These are phyloP conservation scores for Cercospora janseana DNA, from an alignment of 2,329 filamentous ascomycete genomes.

Conservation along the genomic window DNA sequence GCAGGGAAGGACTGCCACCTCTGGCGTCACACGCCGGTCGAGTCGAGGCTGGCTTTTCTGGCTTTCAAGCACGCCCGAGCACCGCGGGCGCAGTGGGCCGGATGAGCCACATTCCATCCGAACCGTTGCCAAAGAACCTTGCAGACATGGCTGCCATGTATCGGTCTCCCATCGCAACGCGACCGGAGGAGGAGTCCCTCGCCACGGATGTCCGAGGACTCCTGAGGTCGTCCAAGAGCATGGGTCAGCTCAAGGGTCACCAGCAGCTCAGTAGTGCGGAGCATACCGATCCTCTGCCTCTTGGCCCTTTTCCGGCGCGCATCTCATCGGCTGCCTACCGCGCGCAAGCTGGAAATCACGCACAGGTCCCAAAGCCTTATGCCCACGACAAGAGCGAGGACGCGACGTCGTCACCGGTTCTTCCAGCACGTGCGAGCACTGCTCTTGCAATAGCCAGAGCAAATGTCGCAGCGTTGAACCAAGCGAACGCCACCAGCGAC, in stretches of 20 bases:
- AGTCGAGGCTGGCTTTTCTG: neutral
- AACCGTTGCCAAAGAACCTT: neutral
- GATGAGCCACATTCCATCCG: neutral
- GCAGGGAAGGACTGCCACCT: neutral
- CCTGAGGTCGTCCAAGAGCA: neutral
- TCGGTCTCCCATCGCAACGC: neutral
- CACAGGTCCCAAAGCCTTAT: neutral
- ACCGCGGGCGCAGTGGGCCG: neutral
- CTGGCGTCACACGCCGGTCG: neutral
- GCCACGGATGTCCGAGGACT: too few species aligned
- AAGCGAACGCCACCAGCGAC: too few species aligned
- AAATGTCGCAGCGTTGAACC: slow-evolving; percentile 25
- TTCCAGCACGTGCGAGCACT: slow-evolving; percentile 5
- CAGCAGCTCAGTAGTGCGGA: neutral
- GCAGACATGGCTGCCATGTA: neutral
- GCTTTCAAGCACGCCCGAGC: slow-evolving; percentile 1
- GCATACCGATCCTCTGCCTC: neutral
- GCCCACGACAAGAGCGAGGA: neutral
- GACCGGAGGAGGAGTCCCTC: neutral
- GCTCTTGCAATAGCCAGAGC: slow-evolving; percentile 26
- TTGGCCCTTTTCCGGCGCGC: neutral
- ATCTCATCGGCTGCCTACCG: neutral
- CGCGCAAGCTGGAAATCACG: neutral
- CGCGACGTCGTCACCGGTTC: neutral
- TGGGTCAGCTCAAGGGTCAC: neutral